Evolutionary conservation across 108 stramenopile genomes (phyloP), one percentile per base, ranked within the genome.

Genomic region (Skeletonema potamos): DNA sequence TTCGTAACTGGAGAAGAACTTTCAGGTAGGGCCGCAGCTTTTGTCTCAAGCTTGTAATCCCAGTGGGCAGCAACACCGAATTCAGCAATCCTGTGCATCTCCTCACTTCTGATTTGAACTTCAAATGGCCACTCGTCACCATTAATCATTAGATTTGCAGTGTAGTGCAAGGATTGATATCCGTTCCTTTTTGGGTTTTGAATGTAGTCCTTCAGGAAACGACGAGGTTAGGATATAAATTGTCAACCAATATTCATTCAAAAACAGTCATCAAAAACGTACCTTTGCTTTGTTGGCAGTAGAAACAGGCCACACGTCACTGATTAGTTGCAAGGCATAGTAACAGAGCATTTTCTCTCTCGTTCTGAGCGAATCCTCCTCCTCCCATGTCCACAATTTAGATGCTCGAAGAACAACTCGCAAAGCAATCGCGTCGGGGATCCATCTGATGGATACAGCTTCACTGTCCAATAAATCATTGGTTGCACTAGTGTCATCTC

Each of bases 91-190:
- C 68, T 70, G 73, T 96, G 92, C 96, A 96, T 96, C 56, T 86
- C 88, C 67, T 85, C 82, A 13, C 87, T 93, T 41, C 96, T 87
- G 8, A 96, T 72, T 67, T 80, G 91, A 3, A 95, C 86, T 69
- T 95, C 94, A 66, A 95, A 92, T n/a, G 85, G 88, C 70, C 87
- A 89, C 26, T 85, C 77, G 12, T 80, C 79, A 46, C 85, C 86
- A 41, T 74, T 63, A 18, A 62, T 63, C 27, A 68, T 60, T 8
- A 89, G 79, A 12, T 62, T 36, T 8, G 90, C 88, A 17, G 94
- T 96, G 69, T 93, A 89, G 82, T 97, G 96, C 27, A 97, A 72
- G 58, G 87, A 87, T 62, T 92, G 96, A 75, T 97, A 97, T 18
- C 96, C 96, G 80, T 97, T 97, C 18, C 81, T 60, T 79, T 97